Evolutionary conservation across 208 protist species (phyloP).

Genomic region (Trichomonas gallinae): DNA sequence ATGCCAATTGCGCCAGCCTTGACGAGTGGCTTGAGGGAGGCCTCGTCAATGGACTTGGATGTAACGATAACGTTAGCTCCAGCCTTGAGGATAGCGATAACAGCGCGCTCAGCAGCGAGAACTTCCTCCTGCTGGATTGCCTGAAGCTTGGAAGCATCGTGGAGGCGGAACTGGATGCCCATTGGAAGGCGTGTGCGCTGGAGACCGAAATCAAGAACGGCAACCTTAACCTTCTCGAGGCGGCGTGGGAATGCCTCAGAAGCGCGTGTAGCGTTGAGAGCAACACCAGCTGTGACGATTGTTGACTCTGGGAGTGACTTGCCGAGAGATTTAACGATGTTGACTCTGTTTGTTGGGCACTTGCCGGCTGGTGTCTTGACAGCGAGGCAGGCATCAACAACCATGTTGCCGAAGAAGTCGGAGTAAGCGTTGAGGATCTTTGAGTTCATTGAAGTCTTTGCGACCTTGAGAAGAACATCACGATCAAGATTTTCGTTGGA

Average conservation of each 20-base stretch:
- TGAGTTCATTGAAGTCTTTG: slow-evolving; percentile 94
- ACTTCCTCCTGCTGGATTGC: neutral
- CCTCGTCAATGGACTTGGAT: slow-evolving; percentile 96
- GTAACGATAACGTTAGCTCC: slow-evolving; percentile 98
- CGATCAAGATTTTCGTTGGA: slow-evolving; percentile 55
- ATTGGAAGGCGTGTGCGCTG: slow-evolving; percentile 82
- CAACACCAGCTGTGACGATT: neutral
- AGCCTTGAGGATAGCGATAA: slow-evolving; percentile 28
- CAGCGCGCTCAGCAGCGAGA: neutral
- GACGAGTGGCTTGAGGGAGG: slow-evolving; percentile 66
- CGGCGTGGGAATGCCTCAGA: slow-evolving; percentile 66
- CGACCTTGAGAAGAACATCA: slow-evolving; percentile 83
- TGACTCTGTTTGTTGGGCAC: slow-evolving; percentile 25
- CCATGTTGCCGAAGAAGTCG: slow-evolving; percentile 91
- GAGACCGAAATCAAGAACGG: slow-evolving; percentile 95
- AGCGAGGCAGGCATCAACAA: slow-evolving; percentile 62
- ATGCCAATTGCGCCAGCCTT: slow-evolving; percentile 4
- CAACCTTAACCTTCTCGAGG: slow-evolving; percentile 86
- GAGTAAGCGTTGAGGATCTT: slow-evolving; percentile 78
- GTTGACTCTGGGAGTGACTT: neutral
- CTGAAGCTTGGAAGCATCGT: neutral
- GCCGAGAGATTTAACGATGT: slow-evolving; percentile 25
- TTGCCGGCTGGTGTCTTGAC: slow-evolving; percentile 50
- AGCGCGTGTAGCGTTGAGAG: neutral
- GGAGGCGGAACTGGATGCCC: slow-evolving; percentile 60